These are phyloP conservation scores for Abrus precatorius DNA, from an alignment of 306 rosid genomes.

Conservation along the genomic window DNA sequence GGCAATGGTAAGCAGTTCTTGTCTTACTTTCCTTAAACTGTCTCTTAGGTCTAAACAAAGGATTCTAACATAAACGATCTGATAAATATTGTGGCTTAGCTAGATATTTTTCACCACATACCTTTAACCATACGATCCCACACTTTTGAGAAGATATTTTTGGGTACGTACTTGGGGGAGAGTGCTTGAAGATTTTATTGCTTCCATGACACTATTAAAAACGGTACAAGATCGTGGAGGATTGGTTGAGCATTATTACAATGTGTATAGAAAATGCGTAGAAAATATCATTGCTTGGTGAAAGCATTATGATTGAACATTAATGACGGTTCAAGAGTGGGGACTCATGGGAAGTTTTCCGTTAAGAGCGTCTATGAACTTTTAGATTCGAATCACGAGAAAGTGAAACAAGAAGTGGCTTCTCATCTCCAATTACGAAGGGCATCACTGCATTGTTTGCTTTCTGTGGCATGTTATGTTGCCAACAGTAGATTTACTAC, in stretches of 20 bases:
- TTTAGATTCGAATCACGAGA: constrained; percentile 39
- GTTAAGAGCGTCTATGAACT: background rate
- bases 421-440: background rate
- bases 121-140: too few relatives aligned
- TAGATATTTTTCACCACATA: background rate
- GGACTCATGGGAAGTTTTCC: background rate
- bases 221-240: background rate
- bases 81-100: background rate
- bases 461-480: background rate
- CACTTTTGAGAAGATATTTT: too few relatives aligned
- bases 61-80: background rate
- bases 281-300: background rate
- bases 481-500: background rate
- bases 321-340: background rate
- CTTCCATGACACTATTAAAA: background rate
- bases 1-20: background rate
- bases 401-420: constrained; percentile 18
- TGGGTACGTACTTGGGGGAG: background rate
- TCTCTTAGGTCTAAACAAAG: background rate
- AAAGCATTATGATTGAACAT: background rate
- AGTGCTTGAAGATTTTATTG: too few relatives aligned
- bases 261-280: background rate
- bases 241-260: background rate
- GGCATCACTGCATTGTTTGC: background rate
- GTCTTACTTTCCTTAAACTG: background rate